Conservation (phyloP, 1,284 basidiomycete genomes). For the Ustilago loliicola region DNA sequence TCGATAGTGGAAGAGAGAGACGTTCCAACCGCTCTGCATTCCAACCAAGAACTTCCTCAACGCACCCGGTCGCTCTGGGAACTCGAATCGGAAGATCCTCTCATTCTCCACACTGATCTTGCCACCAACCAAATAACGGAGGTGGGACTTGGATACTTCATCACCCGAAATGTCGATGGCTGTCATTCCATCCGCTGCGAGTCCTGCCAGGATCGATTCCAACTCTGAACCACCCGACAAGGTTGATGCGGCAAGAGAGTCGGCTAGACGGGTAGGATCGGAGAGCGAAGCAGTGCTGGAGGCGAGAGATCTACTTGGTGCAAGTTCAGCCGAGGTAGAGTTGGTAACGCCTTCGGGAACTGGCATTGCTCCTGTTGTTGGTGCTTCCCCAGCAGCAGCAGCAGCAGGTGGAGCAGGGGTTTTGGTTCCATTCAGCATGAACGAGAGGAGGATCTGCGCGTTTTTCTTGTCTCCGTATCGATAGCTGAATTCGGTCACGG, state of each 20-base stretch:
- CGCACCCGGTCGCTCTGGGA: constrained; percentile 94
- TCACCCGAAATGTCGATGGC: constrained; percentile 92
- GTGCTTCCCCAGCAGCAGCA: constrained; percentile 9
- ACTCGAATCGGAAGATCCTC: constrained; percentile 94
- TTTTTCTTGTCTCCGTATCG: constrained; percentile 75
- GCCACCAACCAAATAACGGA: constrained; percentile 89
- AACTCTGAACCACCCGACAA: constrained; percentile 43
- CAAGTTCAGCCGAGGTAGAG: neutral
- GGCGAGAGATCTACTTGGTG: no score
- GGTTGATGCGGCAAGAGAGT: constrained; percentile 15
- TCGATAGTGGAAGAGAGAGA: constrained; percentile 95
- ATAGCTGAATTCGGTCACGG: constrained; percentile 97
- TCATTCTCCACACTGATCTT: constrained; percentile 79
- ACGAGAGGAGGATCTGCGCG: constrained; percentile 91
- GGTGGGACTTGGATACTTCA: constrained; percentile 94
- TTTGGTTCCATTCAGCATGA: constrained; percentile 76
- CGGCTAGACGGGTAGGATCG: constrained; percentile 10
- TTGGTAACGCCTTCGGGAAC: constrained; percentile 12
- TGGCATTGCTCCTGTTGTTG: constrained; percentile 28
- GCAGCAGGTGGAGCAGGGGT: neutral
- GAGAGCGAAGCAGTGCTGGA: constrained; percentile 11
- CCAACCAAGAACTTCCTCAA: constrained; percentile 82
- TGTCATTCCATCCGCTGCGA: constrained; percentile 80
- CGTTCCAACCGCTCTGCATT: constrained; percentile 89
- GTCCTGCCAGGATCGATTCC: constrained; percentile 70